Evolutionary conservation across 306 rosid genomes (phyloP), one percentile per base, ranked within the genome.

Genomic region (Macrotyloma uniflorum): DNA sequence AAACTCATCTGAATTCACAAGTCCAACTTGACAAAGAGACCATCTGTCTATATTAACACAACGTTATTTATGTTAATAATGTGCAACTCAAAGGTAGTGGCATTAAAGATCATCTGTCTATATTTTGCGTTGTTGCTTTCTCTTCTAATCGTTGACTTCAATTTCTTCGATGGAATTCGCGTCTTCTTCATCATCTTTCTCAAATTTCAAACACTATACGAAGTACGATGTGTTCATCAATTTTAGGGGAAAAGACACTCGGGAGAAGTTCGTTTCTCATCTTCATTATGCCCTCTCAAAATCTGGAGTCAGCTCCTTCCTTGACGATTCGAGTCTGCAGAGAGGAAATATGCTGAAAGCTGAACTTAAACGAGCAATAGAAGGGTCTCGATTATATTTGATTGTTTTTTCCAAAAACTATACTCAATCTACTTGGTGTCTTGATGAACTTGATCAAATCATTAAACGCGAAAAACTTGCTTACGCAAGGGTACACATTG

Each of bases 201-300:
- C 47, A 42, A 10, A 28, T 1, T 4, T 5, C 35, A 32, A 42
- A 42, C 6, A 0, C 16, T 30, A 54, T 12, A 4, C 8, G 42
- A 15, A 5, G 0, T 7, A 75, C 71, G 61, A 75, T 4, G 79
- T 75, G 36, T 75, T 75, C 63, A 14, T 75, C 33, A 75, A 24
- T 14, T 75, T 61, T n/a, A 43, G 79, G 66, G 79, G 71, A 14
- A 15, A 6, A 12, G 79, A 61, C 47, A 62, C 62, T 11, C 62
- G 79, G 0, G 3, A 0, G 2, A 9, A 22, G 5, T 30, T 62
- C 14, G 28, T 15, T 3, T 30, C 14, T 12, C 59, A 61, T 43
- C 58, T 75, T 5, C 16, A 63, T 5, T 3, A 5, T 0, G 63
- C 50, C 14, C 51, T 75, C 28, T 6, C 11, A 8, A 30, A 63